phyloP scores from a whole-genome alignment of 2,329 filamentous ascomycete species.

The Botryosphaeria dothidea region DNA sequence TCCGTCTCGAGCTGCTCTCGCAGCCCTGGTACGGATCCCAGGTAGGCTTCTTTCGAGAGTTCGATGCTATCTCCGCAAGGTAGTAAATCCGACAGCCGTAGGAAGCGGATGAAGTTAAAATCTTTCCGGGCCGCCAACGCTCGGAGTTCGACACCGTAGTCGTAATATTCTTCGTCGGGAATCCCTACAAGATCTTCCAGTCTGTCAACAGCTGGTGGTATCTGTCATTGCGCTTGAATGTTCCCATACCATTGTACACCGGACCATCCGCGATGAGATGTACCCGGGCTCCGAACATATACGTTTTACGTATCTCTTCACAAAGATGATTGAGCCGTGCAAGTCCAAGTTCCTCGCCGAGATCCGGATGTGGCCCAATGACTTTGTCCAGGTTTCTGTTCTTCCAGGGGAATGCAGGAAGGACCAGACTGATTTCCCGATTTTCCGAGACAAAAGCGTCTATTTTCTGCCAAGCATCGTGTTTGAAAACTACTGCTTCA shows the following conservation, averaged over 20 bases:
- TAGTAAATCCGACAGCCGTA: not conserved
- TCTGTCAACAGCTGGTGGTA: not conserved
- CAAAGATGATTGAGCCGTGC: constrained; percentile 11
- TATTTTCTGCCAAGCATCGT: not conserved
- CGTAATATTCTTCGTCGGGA: not conserved
- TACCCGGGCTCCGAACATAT: not conserved
- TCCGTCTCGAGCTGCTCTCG: not conserved
- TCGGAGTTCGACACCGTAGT: not conserved
- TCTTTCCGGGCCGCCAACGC: not conserved
- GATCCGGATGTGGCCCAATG: not conserved
- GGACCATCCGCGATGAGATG: constrained; percentile 12
- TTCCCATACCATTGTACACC: constrained; percentile 1
- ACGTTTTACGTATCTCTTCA: not conserved
- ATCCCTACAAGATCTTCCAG: not conserved
- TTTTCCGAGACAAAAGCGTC: not conserved
- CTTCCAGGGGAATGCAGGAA: not conserved
- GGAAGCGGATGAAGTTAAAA: not conserved
- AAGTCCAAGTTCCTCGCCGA: constrained; percentile 18
- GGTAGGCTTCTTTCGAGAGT: not conserved
- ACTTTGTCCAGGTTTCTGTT: constrained; percentile 11
- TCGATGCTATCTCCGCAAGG: not conserved
- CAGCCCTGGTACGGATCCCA: not conserved
- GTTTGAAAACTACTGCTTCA: not conserved
- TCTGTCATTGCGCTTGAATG: not conserved
- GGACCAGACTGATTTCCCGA: not conserved